These are phyloP conservation scores for Lonicera japonica DNA, from an alignment of 129 eudicot species.

Conservation along the genomic window DNA sequence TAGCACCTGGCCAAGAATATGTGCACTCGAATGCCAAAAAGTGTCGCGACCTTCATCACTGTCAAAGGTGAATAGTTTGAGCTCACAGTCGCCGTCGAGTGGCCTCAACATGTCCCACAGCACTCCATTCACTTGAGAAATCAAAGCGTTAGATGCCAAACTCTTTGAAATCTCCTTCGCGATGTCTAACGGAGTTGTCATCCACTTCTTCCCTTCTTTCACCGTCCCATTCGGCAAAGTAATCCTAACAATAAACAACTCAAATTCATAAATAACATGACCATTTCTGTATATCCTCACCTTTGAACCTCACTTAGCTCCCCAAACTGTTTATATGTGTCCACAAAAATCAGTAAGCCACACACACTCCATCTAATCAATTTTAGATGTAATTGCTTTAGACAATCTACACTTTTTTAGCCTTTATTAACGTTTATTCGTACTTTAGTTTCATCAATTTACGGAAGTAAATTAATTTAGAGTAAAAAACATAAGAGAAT, in stretches of 20 bases:
- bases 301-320: no score
- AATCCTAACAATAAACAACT: slow-evolving; percentile 36
- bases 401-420: no score
- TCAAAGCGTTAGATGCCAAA: slow-evolving; percentile 63
- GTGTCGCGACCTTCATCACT: slow-evolving; percentile 77
- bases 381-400: no score
- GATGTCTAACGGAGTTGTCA: slow-evolving; percentile 64
- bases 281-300: no score
- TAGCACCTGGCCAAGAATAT: slow-evolving; percentile 85
- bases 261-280: no score
- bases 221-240: slow-evolving; percentile 67
- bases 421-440: no score
- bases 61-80: slow-evolving; percentile 59
- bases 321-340: no score
- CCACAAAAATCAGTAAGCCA: no score
- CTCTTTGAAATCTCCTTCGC: slow-evolving; percentile 72
- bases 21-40: slow-evolving; percentile 96
- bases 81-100: slow-evolving; percentile 68
- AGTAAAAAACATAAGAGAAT: no score
- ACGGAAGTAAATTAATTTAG: no score
- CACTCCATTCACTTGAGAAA: slow-evolving; percentile 71
- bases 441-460: no score
- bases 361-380: no score
- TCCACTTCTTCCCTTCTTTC: slow-evolving; percentile 86
- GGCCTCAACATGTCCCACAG: slow-evolving; percentile 93